Percentiles rank a stretch among this genome's conserved stretches.
phyloP scores from a whole-genome alignment of 2,329 filamentous ascomycete species.

The Daldinia sp. region DNA sequence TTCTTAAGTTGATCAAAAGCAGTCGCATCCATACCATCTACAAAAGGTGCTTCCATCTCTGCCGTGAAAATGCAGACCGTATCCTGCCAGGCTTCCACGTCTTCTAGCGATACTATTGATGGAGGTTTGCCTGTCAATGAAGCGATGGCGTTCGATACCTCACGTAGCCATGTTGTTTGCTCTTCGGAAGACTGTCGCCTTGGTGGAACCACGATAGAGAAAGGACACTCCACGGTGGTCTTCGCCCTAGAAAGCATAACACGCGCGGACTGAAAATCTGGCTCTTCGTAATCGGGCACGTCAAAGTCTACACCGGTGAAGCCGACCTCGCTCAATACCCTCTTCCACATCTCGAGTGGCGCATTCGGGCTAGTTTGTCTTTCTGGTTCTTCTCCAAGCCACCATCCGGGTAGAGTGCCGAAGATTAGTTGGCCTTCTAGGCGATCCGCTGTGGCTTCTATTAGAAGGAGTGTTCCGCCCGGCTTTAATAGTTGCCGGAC shows the following conservation, averaged over 20 bases:
- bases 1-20: constrained; percentile 18
- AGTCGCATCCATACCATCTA: constrained; percentile 20
- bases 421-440: constrained; percentile 14
- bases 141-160: background rate
- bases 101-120: background rate
- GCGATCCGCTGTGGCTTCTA: constrained; percentile 9
- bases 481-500: constrained; percentile 18
- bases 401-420: constrained; percentile 25
- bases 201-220: background rate
- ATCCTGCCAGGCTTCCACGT: constrained; percentile 10
- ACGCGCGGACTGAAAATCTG: background rate
- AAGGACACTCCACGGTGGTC: background rate
- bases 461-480: constrained; percentile 13
- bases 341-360: constrained; percentile 12
- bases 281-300: constrained; percentile 10
- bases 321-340: background rate
- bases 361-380: constrained; percentile 1
- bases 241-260: constrained; percentile 2
- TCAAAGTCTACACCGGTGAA: constrained; percentile 14
- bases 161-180: background rate
- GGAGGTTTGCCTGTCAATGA: background rate
- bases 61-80: constrained; percentile 20
- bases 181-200: background rate
- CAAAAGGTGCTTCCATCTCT: constrained; percentile 24
- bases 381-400: constrained; percentile 14